phyloP scores from a whole-genome alignment of 257 asterid genomes.

The Agastache rugosa region DNA sequence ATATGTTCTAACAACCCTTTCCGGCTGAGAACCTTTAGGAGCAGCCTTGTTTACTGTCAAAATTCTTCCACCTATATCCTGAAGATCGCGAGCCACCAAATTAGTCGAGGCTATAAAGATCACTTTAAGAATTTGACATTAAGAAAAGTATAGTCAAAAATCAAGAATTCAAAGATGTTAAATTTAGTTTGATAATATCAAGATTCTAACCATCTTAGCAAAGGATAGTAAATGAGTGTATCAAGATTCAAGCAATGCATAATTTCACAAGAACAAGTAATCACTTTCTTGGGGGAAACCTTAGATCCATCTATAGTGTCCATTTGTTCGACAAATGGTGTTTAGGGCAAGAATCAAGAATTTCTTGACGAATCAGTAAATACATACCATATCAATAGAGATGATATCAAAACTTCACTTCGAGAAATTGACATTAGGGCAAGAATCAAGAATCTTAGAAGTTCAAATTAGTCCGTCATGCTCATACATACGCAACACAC shows the following conservation, averaged over 20 bases:
- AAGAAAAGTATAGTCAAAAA: background rate
- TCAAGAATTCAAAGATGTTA: background rate
- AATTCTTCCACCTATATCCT: conserved; percentile 76
- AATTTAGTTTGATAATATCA: background rate
- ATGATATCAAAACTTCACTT: background rate
- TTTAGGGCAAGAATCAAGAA: background rate
- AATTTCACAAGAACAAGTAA: background rate
- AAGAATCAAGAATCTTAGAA: background rate
- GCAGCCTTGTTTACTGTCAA: conserved; percentile 85
- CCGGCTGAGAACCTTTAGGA: conserved; percentile 74
- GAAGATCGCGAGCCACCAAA: conserved; percentile 1
- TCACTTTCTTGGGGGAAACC: background rate
- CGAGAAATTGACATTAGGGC: background rate
- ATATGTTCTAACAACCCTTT: conserved; percentile 52
- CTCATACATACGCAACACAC: background rate
- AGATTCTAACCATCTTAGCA: too few relatives aligned
- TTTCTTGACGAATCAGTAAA: background rate
- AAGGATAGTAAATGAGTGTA: too few relatives aligned
- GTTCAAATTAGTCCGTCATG: background rate
- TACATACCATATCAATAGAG: background rate
- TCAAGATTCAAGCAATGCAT: background rate
- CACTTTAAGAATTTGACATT: background rate
- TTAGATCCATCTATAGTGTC: background rate
- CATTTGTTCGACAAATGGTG: background rate
- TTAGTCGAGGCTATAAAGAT: conserved; percentile 15